Evolutionary conservation across 164 flowering plant genomes (phyloP), one percentile per base, ranked within the genome.

Genomic region (Buxus sempervirens): DNA sequence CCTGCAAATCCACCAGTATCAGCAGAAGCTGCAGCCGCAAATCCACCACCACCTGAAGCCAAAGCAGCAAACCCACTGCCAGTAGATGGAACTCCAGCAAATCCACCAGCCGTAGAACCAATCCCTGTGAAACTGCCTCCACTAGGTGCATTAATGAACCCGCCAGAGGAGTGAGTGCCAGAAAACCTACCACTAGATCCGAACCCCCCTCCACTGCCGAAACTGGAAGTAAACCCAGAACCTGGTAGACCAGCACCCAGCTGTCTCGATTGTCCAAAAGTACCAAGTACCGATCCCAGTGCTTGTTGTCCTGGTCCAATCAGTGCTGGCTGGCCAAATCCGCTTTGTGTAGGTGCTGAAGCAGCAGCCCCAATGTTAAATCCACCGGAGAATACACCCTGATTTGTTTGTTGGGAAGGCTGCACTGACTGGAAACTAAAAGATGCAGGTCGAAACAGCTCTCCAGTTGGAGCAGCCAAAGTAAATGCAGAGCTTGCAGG

Each of bases 211-310:
- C 78, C 75, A 73, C 81, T 76, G 60, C 84, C 79, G 73, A 81
- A 81, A 72, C 78, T 70, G 4, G 82, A 63, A 60, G 81, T 74
- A 82, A 80, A 78, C 59, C 80, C 82, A 56, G 70, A 69, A 27
- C 87, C 95, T 4, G 86, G 86, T 36, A 79, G 53, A 64, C 88
- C 85, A 56, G 82, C 38, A 57, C 97, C 97, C 55, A 95, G 62
- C 78, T 95, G 97, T 74, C 99, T 89, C 20, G 98, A 90, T 78
- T 95, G 98, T 73, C 98, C 98, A 83, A 92, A 92, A 64, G 84
- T 49, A 71, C 98, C 98, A 76, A 92, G 93, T 64, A 87, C 98
- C 61, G 96, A 87, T 28, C 98, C 98, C 66, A 92, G 71, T 22
- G 84, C 95, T 68, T 92, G 91, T 76, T 86, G 96, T 57, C 94